Percentiles rank a stretch among this genome's conserved stretches.
Conservation (phyloP, 2,329 filamentous ascomycete species). For the Periglandula ipomoeae region DNA sequence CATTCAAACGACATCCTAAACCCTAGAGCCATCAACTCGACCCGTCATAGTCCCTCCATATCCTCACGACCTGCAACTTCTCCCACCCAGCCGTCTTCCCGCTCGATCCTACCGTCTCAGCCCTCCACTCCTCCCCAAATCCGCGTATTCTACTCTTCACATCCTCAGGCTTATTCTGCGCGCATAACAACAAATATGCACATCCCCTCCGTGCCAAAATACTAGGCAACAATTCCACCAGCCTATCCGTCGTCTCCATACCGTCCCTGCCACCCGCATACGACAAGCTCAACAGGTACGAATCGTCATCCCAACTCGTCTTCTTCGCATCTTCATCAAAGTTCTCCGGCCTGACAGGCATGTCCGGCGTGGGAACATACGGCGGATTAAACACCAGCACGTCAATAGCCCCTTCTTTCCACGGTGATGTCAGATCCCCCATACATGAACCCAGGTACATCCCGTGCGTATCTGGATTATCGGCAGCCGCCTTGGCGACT, state of each 20-base stretch:
- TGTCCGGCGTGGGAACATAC: slow-evolving; percentile 77
- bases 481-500: slow-evolving; percentile 36
- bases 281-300: slow-evolving; percentile 71
- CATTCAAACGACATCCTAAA: no score
- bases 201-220: slow-evolving; percentile 61
- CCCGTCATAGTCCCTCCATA: slow-evolving; percentile 53
- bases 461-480: slow-evolving; percentile 28
- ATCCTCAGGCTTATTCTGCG: slow-evolving; percentile 74
- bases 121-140: slow-evolving; percentile 55
- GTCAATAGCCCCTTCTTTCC: slow-evolving; percentile 56
- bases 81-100: slow-evolving; percentile 91
- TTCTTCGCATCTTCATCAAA: slow-evolving; percentile 14
- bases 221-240: slow-evolving; percentile 60
- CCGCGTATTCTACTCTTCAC: slow-evolving; percentile 53
- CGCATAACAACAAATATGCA: slow-evolving; percentile 83
- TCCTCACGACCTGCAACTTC: slow-evolving; percentile 78
- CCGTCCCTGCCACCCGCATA: slow-evolving; percentile 86
- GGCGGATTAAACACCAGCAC: slow-evolving; percentile 94
- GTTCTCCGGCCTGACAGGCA: slow-evolving; percentile 46
- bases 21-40: background rate
- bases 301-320: slow-evolving; percentile 65
- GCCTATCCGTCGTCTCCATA: slow-evolving; percentile 83
- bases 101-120: slow-evolving; percentile 69
- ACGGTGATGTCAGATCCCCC: slow-evolving; percentile 58
- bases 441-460: slow-evolving; percentile 57